phyloP scores from a whole-genome alignment of 805 yeast genomes.

The Teunomyces pallodes region DNA sequence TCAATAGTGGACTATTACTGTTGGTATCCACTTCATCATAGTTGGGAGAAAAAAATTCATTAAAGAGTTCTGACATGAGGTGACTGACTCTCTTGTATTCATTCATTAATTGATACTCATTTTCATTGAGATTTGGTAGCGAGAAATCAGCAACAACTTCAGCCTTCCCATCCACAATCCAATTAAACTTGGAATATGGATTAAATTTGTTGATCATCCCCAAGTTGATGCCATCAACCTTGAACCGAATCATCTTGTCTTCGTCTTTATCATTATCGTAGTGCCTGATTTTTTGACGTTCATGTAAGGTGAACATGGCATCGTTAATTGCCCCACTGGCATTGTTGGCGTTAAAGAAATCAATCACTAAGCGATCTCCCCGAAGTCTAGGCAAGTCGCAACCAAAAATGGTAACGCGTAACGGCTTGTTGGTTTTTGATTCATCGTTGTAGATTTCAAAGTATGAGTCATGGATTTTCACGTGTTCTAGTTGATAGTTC shows the following conservation, averaged over 20 bases:
- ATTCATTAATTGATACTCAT: conserved; percentile 9
- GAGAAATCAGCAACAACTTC: conserved; percentile 71
- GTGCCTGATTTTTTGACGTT: conserved; percentile 59
- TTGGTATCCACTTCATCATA: conserved; percentile 2
- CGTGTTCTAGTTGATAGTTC: conserved; percentile 30
- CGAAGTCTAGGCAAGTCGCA: conserved; percentile 63
- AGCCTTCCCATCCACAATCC: conserved; percentile 70
- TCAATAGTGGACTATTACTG: conserved; percentile 25
- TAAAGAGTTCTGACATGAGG: conserved; percentile 24
- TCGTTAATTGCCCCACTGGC: conserved; percentile 74
- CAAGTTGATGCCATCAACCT: conserved; percentile 41
- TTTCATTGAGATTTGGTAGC: conserved; percentile 52
- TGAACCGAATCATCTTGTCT: conserved; percentile 33
- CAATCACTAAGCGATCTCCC: conserved; percentile 56
- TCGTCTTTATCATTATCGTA: conserved; percentile 30
- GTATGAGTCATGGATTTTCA: conserved; percentile 53
- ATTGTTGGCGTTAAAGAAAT: conserved; percentile 66
- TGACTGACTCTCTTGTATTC: conserved; percentile 25
- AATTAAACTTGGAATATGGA: conserved; percentile 53
- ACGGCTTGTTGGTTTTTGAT: conserved; percentile 21
- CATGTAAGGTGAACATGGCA: conserved; percentile 73
- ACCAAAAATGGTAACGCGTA: conserved; percentile 58
- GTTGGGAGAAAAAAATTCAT: conserved; percentile 19
- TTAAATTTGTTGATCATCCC: conserved; percentile 27
- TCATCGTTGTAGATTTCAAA: conserved; percentile 35